Conservation (phyloP, 805 yeast genomes). For the Lipomyces chichibuensis region DNA sequence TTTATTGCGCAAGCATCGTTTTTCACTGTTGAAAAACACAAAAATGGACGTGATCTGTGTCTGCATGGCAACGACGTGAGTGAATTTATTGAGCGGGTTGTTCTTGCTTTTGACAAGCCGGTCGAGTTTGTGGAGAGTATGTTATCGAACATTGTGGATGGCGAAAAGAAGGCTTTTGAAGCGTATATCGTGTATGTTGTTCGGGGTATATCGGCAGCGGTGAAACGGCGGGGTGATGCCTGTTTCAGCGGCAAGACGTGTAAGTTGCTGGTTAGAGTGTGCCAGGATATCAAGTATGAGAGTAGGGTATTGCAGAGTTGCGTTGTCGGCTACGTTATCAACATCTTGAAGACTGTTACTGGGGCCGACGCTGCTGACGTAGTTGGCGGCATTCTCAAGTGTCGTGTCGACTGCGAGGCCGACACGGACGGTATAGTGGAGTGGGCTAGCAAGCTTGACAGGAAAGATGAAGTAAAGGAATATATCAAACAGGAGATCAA, state of each 20-base stretch:
- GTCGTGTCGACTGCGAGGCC: not conserved
- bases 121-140: not conserved
- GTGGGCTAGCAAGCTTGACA: not conserved
- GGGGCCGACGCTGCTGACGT: not conserved
- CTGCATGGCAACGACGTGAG: slow-evolving; percentile 42
- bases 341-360: not conserved
- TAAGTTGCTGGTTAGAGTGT: not conserved
- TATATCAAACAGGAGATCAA: not conserved
- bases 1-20: slow-evolving; percentile 22
- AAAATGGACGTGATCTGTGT: slow-evolving; percentile 10
- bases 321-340: not conserved
- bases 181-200: slow-evolving; percentile 14
- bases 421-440: not conserved
- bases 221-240: not conserved
- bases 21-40: slow-evolving; percentile 6
- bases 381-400: not conserved
- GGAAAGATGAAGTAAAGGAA: not conserved
- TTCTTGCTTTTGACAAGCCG: slow-evolving; percentile 20
- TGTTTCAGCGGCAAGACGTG: not conserved
- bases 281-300: not conserved
- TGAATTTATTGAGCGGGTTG: slow-evolving; percentile 22
- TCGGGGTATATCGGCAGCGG: slow-evolving; percentile 12
- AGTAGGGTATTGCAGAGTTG: not conserved
- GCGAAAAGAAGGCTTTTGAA: slow-evolving; percentile 13
- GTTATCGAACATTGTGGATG: slow-evolving; percentile 17